These are phyloP conservation scores for Aspergillus quadricinctus DNA, from an alignment of 2,329 filamentous ascomycete genomes.

Conservation along the genomic window DNA sequence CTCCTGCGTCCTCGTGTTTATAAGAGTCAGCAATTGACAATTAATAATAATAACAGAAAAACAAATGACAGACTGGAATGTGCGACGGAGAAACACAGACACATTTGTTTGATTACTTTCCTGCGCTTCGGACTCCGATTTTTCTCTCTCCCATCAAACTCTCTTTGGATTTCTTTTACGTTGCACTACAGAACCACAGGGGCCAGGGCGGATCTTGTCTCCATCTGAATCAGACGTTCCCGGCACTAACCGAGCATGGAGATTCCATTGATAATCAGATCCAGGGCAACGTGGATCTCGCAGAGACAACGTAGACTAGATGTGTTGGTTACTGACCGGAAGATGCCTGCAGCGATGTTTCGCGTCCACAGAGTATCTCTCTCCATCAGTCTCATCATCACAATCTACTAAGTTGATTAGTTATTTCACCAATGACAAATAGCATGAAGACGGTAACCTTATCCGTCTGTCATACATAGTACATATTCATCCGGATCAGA, in stretches of 20 bases:
- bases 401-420: background rate
- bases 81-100: background rate
- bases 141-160: background rate
- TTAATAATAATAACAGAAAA: background rate
- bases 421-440: background rate
- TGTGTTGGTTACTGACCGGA: background rate
- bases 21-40: background rate
- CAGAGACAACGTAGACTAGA: background rate
- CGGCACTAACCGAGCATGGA: constrained; percentile 3
- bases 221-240: background rate
- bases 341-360: background rate
- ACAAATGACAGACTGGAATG: background rate
- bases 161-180: background rate
- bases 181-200: background rate
- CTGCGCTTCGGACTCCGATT: background rate
- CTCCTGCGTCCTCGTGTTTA: background rate
- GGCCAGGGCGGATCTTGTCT: background rate
- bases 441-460: background rate
- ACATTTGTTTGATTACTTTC: background rate
- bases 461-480: background rate
- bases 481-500: background rate
- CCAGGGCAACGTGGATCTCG: background rate
- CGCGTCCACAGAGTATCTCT: background rate
- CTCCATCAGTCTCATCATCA: background rate
- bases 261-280: background rate